Base-by-base conservation (phyloP, 768 basidiomycete species). In the Favolaschia claudopus region DNA sequence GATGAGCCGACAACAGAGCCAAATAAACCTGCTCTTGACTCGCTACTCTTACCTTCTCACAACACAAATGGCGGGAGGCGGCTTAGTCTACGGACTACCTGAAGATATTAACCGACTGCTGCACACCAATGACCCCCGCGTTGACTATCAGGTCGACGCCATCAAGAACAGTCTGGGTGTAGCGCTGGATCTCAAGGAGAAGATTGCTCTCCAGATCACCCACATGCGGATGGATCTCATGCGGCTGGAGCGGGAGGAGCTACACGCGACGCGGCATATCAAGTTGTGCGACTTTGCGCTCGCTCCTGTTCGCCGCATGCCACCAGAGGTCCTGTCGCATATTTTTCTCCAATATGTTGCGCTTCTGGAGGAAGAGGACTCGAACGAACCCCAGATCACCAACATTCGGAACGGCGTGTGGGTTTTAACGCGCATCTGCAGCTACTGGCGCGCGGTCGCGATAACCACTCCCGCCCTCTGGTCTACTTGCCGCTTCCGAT, bases 371-470 rank as follows among this genome's bases (percentile, higher is more conserved):
- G 48, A 32, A 20, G 28, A n/a, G n/a, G n/a, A n/a, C n/a, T n/a
- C n/a, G n/a, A n/a, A 36, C 17, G 19, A 13, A 15, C 20, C n/a
- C 28, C 17, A 39, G 14, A 39, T 19, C 29, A 2, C 36, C 8
- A 36, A 44, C 20, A 19, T 50, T 20, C 25, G 29, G 24, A 17
- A 34, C 5, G 34, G 42, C 1, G 33, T 57, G 4, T 50, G 55
- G 55, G 24, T 49, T 13, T 25, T 57, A 40, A 36, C 31, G 1
- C 55, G 44, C 17, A 57, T 57, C 15, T 57, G 55, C 55, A 50
- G 55, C 47, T 43, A 57, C 25, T 57, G 55, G 55, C 38, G 55
- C 3, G n/a, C 22, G 3, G 40, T 57, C n/a, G 47, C 55, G 0
- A 24, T 50, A 19, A 36, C 42, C 7, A 51, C 48, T 1, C 38